Percentiles rank a stretch among this genome's conserved stretches.
These are phyloP conservation scores for Phyllachora maydis DNA, from an alignment of 2,329 filamentous ascomycete species.

Conservation along the genomic window DNA sequence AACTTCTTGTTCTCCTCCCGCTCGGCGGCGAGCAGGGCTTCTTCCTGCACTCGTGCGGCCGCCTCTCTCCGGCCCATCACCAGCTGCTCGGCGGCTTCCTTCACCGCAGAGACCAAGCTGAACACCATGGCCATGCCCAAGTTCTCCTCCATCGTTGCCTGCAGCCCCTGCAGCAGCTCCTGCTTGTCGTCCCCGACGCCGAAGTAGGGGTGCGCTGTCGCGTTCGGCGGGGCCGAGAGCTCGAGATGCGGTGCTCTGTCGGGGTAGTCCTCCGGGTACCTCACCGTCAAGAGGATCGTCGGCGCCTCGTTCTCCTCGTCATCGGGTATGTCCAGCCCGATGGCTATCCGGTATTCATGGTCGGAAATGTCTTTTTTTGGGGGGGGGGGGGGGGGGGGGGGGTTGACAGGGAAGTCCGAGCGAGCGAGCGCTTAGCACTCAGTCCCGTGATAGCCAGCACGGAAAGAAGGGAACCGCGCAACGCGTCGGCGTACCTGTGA, in stretches of 20 bases:
- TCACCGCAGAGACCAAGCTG: constrained; percentile 67
- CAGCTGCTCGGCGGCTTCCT: constrained; percentile 77
- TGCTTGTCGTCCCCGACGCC: constrained; percentile 65
- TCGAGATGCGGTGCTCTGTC: constrained; percentile 72
- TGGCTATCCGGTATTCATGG: constrained; percentile 68
- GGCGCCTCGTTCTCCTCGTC: constrained; percentile 45
- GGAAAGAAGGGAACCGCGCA: no score
- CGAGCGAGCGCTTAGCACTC: constrained; percentile 4
- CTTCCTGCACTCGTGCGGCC: constrained; percentile 34
- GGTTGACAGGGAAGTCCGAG: constrained; percentile 1
- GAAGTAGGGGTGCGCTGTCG: constrained; percentile 49
- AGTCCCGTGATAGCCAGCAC: no score
- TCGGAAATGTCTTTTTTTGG: constrained; percentile 60
- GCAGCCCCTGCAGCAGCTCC: constrained; percentile 46
- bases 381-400: neutral
- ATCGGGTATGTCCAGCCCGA: constrained; percentile 59
- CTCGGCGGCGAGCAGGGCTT: constrained; percentile 39
- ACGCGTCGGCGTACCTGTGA: no score
- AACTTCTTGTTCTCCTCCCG: constrained; percentile 94
- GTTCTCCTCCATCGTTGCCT: constrained; percentile 71
- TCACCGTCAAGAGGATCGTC: constrained; percentile 61
- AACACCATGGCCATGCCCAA: constrained; percentile 97
- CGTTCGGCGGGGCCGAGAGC: constrained; percentile 52
- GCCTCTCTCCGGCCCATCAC: constrained; percentile 53
- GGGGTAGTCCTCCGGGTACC: constrained; percentile 79